Percentiles rank a stretch among this genome's conserved stretches.
Evolutionary conservation across 495 filamentous ascomycete species (phyloP).

Genomic region (Hyaloscypha bicolor): DNA sequence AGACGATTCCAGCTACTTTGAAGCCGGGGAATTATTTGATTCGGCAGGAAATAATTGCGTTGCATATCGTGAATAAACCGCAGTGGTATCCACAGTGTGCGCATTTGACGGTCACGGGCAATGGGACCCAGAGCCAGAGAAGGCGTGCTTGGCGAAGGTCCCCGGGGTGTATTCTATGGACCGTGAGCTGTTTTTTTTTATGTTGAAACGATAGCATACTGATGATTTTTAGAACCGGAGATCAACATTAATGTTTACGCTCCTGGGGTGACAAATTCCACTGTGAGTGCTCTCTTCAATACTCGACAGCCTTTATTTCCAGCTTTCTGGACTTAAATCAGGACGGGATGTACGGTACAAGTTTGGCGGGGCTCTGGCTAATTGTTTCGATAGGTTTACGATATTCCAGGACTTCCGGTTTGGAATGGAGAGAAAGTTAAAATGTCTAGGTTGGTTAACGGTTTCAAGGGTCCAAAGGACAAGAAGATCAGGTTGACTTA

Average conservation of each 20-base stretch:
- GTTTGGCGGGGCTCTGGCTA: too few species aligned
- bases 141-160: slow-evolving; percentile 47
- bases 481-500: too few species aligned
- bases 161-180: slow-evolving; percentile 51
- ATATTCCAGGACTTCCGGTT: slow-evolving; percentile 46
- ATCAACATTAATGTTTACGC: slow-evolving; percentile 55
- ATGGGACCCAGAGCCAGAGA: slow-evolving; percentile 42
- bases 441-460: background rate
- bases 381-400: slow-evolving; percentile 40
- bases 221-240: slow-evolving; percentile 43
- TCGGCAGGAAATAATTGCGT: slow-evolving; percentile 55
- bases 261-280: slow-evolving; percentile 35
- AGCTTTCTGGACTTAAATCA: too few species aligned
- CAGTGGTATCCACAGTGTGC: slow-evolving; percentile 62
- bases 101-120: slow-evolving; percentile 52
- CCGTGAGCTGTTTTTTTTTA: slow-evolving; percentile 36
- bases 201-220: slow-evolving; percentile 10
- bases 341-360: too few species aligned
- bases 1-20: slow-evolving; percentile 49
- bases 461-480: slow-evolving; percentile 11
- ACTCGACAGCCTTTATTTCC: too few species aligned
- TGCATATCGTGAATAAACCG: slow-evolving; percentile 53
- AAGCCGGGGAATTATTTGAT: slow-evolving; percentile 53
- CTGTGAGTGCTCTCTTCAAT: slow-evolving; percentile 32
- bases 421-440: slow-evolving; percentile 13